Conservation (phyloP, 805 yeast species). For the Zygoascus biomembranicola region DNA sequence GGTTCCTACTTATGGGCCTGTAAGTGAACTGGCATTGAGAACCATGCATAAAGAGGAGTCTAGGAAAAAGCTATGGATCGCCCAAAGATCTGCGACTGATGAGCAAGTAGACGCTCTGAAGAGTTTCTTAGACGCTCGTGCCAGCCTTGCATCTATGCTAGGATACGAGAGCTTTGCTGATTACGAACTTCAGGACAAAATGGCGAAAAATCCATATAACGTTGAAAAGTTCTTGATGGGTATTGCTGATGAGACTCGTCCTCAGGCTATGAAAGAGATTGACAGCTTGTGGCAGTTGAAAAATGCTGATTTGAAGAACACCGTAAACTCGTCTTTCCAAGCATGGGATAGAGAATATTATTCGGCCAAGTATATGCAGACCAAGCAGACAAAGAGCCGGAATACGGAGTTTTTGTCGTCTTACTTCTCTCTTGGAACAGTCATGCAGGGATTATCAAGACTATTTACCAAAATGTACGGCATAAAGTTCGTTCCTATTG, state of each 20-base stretch:
- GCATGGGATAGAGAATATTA: constrained; percentile 93
- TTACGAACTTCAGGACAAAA: constrained; percentile 79
- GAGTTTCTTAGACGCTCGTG: constrained; percentile 54
- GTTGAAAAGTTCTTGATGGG: constrained; percentile 62
- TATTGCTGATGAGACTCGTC: constrained; percentile 43
- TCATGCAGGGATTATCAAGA: constrained; percentile 71
- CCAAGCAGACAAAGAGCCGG: constrained; percentile 26
- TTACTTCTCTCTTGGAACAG: constrained; percentile 78
- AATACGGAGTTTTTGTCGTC: constrained; percentile 41
- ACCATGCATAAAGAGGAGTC: constrained; percentile 47
- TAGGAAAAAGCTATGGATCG: constrained; percentile 66
- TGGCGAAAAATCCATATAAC: constrained; percentile 76
- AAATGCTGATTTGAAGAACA: constrained; percentile 35
- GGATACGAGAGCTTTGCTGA: constrained; percentile 65
- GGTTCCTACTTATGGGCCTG: constrained; percentile 53
- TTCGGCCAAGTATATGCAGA: constrained; percentile 27
- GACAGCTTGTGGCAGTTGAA: constrained; percentile 23
- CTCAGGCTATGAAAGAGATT: constrained; percentile 54
- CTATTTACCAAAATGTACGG: constrained; percentile 69
- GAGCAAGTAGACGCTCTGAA: constrained; percentile 56
- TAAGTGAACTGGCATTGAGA: constrained; percentile 58
- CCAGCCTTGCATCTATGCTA: constrained; percentile 61
- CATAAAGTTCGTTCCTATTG: constrained; percentile 60
- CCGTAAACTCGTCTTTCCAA: constrained; percentile 30
- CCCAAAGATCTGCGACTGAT: constrained; percentile 55